phyloP scores from a whole-genome alignment of 305 asterid genomes.

The Fraxinus albicans region DNA sequence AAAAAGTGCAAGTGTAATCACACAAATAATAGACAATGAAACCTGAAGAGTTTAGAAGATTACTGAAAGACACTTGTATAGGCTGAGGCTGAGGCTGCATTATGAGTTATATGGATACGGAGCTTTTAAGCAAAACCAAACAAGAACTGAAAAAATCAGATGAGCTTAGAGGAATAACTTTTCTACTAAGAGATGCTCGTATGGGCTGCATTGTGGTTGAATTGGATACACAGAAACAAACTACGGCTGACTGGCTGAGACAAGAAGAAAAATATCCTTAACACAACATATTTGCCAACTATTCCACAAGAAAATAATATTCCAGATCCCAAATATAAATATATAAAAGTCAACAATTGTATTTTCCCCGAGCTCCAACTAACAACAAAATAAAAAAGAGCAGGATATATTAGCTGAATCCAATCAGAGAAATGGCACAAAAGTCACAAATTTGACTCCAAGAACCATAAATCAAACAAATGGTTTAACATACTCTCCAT shows the following conservation, averaged over 20 bases:
- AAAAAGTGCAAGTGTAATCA: background rate
- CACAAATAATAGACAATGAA: background rate
- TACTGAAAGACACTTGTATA: background rate
- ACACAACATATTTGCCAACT: background rate
- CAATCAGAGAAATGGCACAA: background rate
- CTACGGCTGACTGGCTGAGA: background rate
- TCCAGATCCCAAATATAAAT: background rate
- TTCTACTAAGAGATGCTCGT: slow-evolving; percentile 1
- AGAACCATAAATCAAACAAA: slow-evolving; percentile 2
- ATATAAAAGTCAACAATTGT: background rate
- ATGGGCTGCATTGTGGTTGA: slow-evolving; percentile 11
- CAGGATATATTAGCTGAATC: background rate
- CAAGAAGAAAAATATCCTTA: background rate
- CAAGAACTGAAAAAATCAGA: background rate
- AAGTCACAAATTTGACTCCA: background rate
- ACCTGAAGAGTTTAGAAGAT: background rate
- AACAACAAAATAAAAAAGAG: background rate
- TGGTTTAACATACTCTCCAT: background rate
- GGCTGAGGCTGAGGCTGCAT: background rate
- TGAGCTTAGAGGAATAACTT: background rate
- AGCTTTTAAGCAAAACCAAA: background rate
- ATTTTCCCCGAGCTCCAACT: background rate
- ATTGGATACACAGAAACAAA: background rate
- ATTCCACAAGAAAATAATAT: background rate
- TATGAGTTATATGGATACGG: background rate